Base-by-base conservation (phyloP, 805 yeast species). In the Phaffomyces thermotolerans region DNA sequence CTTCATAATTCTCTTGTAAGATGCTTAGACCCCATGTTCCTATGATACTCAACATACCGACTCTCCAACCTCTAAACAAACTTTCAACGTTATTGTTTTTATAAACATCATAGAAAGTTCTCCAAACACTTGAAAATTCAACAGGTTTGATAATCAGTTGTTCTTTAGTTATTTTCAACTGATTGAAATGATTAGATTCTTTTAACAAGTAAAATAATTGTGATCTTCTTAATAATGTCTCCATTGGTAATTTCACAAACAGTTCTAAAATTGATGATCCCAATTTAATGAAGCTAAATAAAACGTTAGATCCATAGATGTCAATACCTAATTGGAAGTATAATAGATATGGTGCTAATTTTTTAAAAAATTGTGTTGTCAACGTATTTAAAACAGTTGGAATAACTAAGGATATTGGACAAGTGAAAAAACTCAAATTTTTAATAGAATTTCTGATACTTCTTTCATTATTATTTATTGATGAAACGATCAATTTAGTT, bases 51-150 rank as follows among this genome's bases (percentile, higher is more conserved):
- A 88, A 62, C 10, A 85, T 69, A 25, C 95, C 95, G 35, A 88
- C 80, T 60, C 87, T 76, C 98, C 98, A 91, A 32, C 98, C 99
- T 52, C 91, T 75, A 72, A 86, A 90, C 23, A 82, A 60, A 1
- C 71, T 75, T 35, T 73, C 73, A 51, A 71, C 74, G 39, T 69
- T 62, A 31, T 72, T 67, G 34, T 64, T 63, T 56, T 66, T 43
- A 37, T 66, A 35, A 55, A 54, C 36, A 6, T 70, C 69, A 67
- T 76, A 77, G 24, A 79, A 55, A 2, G 84, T 73, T 40, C 71
- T 72, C 52, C 73, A 67, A 48, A 78, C 61, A 3, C 87, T 84
- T 22, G 62, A 59, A 56, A 80, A 81, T 6, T 69, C 73, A 12
- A 70, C 75, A 36, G 80, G 78, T 18, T 69, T 73, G 22, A 88